These are phyloP conservation scores for Aspergillus indologenus DNA, from an alignment of 495 filamentous ascomycete species.

Conservation along the genomic window DNA sequence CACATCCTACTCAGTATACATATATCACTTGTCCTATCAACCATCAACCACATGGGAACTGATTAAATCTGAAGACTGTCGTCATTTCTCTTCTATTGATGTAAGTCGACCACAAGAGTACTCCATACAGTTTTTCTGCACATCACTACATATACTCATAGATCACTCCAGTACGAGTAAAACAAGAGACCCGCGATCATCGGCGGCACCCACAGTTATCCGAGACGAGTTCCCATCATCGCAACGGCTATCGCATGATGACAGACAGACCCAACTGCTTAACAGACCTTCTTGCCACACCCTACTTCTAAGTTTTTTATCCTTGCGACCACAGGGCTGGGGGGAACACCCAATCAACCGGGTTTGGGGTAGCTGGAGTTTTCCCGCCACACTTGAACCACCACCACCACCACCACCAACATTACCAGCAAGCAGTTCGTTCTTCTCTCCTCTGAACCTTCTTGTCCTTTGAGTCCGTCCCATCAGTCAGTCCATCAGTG, in stretches of 20 bases:
- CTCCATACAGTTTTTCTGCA: too few relatives aligned
- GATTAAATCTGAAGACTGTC: neutral
- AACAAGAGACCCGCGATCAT: neutral
- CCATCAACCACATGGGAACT: neutral
- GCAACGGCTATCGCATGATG: neutral
- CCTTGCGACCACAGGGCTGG: neutral
- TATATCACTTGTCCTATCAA: neutral
- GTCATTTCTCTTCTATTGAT: neutral
- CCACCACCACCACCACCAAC: neutral
- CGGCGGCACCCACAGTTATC: neutral
- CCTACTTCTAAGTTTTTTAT: neutral
- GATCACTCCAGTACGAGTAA: neutral
- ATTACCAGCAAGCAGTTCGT: too few relatives aligned
- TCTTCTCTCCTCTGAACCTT: neutral
- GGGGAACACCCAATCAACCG: neutral
- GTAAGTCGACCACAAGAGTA: neutral
- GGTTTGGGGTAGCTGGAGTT: neutral
- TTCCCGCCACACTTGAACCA: conserved; percentile 7
- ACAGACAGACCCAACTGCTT: neutral
- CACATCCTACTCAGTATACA: too few relatives aligned
- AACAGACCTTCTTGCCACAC: neutral
- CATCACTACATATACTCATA: too few relatives aligned
- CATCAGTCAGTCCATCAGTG: too few relatives aligned
- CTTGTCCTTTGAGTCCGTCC: neutral
- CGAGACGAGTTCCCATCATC: neutral